A percentile compares a stretch with the other conserved stretches of the same genome.
Evolutionary conservation across 108 stramenopile genomes (phyloP).

Genomic region (Pseudonitzschia pungens): DNA sequence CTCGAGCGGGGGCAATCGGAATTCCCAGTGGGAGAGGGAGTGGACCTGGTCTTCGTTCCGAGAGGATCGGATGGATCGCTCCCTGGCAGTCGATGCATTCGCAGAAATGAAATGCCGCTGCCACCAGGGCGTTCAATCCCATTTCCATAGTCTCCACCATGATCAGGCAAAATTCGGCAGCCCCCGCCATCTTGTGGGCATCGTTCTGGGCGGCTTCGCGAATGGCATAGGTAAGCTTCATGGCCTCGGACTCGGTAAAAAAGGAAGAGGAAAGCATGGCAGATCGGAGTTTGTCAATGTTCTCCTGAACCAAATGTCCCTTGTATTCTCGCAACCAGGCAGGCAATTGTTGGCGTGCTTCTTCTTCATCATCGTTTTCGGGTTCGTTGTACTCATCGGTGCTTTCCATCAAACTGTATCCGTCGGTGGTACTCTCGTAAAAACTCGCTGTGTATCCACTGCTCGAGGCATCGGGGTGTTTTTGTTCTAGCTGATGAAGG

Average conservation of each 20-base stretch:
- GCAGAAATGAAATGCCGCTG: conserved; percentile 71
- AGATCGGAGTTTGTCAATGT: conserved; percentile 29
- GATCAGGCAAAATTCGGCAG: conserved; percentile 69
- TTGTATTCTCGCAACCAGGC: conserved; percentile 38
- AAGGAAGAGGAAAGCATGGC: conserved; percentile 41
- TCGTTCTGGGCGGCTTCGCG: conserved; percentile 53
- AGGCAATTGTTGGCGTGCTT: conserved; percentile 20
- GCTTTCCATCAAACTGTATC: background rate
- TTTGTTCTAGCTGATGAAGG: background rate
- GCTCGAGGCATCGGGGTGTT: background rate
- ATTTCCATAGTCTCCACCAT: conserved; percentile 80
- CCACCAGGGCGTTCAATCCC: conserved; percentile 63
- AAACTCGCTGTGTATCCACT: background rate
- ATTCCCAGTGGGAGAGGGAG: conserved; percentile 2
- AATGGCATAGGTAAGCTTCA: conserved; percentile 56
- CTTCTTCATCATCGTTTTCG: background rate
- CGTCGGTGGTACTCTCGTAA: no score
- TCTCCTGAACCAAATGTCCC: conserved; percentile 26
- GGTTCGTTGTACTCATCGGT: background rate
- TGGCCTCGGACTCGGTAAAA: conserved; percentile 45
- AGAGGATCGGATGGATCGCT: conserved; percentile 11
- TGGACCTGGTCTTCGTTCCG: conserved; percentile 10
- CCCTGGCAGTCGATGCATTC: conserved; percentile 46
- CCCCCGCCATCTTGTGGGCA: conserved; percentile 62
- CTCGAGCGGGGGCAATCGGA: conserved; percentile 16